Percentiles rank a stretch among this genome's conserved stretches.
Evolutionary conservation across 2,329 filamentous ascomycete genomes (phyloP).

Genomic region (Fusarium sambucinum): DNA sequence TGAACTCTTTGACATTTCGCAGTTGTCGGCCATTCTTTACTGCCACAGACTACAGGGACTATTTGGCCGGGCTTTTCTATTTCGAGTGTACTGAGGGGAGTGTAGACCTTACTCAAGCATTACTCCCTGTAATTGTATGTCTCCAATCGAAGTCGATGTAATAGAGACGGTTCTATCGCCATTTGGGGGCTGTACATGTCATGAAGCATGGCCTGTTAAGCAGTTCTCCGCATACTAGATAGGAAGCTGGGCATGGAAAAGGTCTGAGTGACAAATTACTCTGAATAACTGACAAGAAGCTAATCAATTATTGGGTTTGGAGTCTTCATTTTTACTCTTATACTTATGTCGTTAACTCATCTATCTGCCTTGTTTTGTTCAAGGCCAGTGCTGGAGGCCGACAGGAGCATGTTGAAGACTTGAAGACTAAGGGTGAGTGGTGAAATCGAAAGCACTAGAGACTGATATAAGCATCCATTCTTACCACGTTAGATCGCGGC

Average conservation of each 20-base stretch:
- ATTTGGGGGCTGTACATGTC: not conserved
- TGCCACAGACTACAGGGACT: not conserved
- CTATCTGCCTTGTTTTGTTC: constrained; percentile 9
- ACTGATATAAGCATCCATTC: not conserved
- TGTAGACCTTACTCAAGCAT: not conserved
- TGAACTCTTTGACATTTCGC: not conserved
- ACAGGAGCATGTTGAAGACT: constrained; percentile 8
- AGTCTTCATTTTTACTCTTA: not conserved
- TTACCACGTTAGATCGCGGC: not conserved
- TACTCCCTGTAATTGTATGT: not conserved
- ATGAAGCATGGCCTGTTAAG: not conserved
- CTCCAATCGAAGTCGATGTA: not conserved
- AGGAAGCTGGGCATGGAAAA: not conserved
- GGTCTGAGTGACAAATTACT: not conserved
- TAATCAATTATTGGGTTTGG: rapidly evolving
- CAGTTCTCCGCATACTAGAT: not conserved
- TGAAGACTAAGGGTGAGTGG: not conserved
- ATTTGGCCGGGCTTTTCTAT: no score
- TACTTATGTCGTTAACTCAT: not conserved
- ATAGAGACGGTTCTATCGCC: not conserved
- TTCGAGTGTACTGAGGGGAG: no score
- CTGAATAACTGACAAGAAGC: not conserved
- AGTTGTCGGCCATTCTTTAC: not conserved
- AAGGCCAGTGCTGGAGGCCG: constrained; percentile 34
- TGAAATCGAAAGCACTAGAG: not conserved